These are phyloP conservation scores for Plantago coronopus DNA, from an alignment of 305 asterid genomes.

Conservation along the genomic window DNA sequence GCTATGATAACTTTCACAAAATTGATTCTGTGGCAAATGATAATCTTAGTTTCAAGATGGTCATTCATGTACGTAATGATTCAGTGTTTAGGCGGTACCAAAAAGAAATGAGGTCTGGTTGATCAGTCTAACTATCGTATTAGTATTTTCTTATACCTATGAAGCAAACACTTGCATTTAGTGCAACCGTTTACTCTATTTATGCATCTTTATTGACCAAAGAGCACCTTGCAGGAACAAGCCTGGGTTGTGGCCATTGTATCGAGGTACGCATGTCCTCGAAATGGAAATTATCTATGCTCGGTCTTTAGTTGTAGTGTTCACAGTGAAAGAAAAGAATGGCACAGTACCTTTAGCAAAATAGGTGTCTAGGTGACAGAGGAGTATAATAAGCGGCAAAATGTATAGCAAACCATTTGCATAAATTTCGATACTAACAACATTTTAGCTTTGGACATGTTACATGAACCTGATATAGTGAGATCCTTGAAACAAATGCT, in stretches of 20 bases:
- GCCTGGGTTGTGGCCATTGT: constrained; percentile 94
- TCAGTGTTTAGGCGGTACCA: constrained; percentile 91
- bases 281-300: constrained; percentile 1
- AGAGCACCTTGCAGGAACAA: constrained; percentile 56
- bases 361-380: too few relatives aligned
- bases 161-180: constrained; percentile 20
- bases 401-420: too few relatives aligned
- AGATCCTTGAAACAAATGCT: background rate
- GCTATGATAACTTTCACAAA: constrained; percentile 76
- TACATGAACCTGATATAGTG: background rate
- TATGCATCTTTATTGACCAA: constrained; percentile 25
- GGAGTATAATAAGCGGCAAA: background rate
- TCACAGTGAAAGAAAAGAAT: background rate
- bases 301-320: constrained; percentile 3
- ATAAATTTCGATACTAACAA: too few relatives aligned
- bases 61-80: constrained; percentile 89
- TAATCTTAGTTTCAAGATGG: constrained; percentile 88
- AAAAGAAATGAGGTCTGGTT: constrained; percentile 86
- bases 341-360: background rate
- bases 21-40: constrained; percentile 52
- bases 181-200: constrained; percentile 4
- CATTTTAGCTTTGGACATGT: too few relatives aligned
- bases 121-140: constrained; percentile 6
- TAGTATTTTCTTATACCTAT: constrained; percentile 8
- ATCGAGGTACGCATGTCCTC: constrained; percentile 66